A percentile compares a stretch with the other conserved stretches of the same genome.
These are phyloP conservation scores for Aspergillus felis DNA, from an alignment of 2,329 filamentous ascomycete genomes.

Conservation along the genomic window DNA sequence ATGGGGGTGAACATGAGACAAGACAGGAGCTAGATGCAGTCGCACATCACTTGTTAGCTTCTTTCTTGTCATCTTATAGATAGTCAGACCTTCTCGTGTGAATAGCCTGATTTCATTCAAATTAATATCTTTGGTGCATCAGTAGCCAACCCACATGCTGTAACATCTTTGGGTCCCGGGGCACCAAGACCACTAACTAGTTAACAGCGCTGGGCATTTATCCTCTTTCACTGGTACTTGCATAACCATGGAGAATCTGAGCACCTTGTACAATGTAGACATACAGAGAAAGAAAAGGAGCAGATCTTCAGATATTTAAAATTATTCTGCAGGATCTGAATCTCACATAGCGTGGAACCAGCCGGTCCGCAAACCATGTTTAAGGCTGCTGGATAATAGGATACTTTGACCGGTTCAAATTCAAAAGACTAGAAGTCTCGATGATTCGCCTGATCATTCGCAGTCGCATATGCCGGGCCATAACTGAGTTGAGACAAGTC, in stretches of 20 bases:
- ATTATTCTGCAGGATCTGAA: background rate
- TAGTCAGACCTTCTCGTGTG: too few relatives aligned
- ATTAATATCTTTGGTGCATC: background rate
- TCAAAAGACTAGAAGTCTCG: slow-evolving; percentile 21
- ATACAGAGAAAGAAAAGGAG: background rate
- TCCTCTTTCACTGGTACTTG: background rate
- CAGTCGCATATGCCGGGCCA: slow-evolving; percentile 21
- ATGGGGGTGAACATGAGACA: background rate
- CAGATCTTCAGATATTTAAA: background rate
- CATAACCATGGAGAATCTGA: background rate
- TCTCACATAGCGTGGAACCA: background rate
- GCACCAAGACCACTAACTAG: background rate
- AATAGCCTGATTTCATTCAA: too few relatives aligned
- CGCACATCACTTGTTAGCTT: too few relatives aligned
- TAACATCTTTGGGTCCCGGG: background rate
- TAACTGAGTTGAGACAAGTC: slow-evolving; percentile 29
- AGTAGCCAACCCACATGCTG: background rate
- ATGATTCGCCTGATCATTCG: slow-evolving; percentile 20
- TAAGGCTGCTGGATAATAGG: background rate
- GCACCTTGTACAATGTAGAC: too few relatives aligned
- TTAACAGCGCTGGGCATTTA: background rate
- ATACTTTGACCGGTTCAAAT: background rate
- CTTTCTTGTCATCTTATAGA: too few relatives aligned
- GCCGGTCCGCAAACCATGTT: background rate
- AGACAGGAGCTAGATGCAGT: too few relatives aligned